A percentile compares a stretch with the other conserved stretches of the same genome.
Evolutionary conservation across 305 asterid genomes (phyloP).

Genomic region (Petunia hybrid): DNA sequence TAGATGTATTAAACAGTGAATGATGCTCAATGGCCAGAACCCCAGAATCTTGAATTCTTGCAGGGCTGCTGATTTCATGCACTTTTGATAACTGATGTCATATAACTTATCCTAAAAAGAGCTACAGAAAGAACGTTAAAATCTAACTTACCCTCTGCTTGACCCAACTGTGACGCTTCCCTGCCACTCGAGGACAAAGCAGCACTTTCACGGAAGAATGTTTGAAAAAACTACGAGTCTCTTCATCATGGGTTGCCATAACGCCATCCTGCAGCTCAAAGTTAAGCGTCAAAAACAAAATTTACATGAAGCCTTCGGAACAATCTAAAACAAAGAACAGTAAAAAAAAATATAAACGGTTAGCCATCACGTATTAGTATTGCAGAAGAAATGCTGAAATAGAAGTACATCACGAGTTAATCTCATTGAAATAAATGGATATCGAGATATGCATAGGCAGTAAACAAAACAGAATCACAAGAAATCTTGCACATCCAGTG

Average conservation of each 20-base stretch:
- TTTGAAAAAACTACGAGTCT: slow-evolving; percentile 90
- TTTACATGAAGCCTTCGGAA: background rate
- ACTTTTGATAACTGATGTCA: slow-evolving; percentile 2
- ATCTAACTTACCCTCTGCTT: slow-evolving; percentile 79
- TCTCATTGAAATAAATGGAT: slow-evolving; percentile 13
- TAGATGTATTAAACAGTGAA: background rate
- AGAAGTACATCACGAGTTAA: background rate
- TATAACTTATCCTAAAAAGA: slow-evolving; percentile 21
- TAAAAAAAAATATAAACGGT: background rate
- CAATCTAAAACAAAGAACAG: slow-evolving; percentile 1
- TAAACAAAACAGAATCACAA: background rate
- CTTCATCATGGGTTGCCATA: slow-evolving; percentile 99
- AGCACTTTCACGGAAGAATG: slow-evolving; percentile 97
- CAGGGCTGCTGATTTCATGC: slow-evolving; percentile 1
- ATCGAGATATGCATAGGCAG: background rate
- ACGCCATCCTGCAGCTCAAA: slow-evolving; percentile 81
- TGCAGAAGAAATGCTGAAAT: slow-evolving; percentile 8
- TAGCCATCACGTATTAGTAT: slow-evolving; percentile 1
- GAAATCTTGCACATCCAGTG: slow-evolving; percentile 17
- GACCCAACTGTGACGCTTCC: slow-evolving; percentile 96
- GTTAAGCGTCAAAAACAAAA: slow-evolving; percentile 21
- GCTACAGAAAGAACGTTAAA: slow-evolving; percentile 20
- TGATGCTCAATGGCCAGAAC: slow-evolving; percentile 5
- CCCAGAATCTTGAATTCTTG: background rate
- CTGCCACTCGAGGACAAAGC: slow-evolving; percentile 96